phyloP scores from a whole-genome alignment of 2,329 filamentous ascomycete genomes.

The Chrysoporthe cubensis region DNA sequence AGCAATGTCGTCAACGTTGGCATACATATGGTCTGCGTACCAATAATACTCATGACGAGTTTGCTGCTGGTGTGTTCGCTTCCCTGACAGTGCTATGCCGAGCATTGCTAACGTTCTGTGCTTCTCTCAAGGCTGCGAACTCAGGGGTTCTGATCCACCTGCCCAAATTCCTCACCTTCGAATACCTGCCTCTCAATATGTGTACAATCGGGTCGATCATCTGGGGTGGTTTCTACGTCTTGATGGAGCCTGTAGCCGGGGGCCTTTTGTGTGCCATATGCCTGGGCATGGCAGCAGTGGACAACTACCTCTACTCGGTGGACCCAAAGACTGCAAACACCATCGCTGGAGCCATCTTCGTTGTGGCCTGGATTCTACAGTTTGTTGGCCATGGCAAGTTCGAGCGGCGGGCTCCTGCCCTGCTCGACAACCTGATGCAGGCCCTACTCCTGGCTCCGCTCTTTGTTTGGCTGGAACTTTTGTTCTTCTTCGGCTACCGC shows the following conservation, averaged over 20 bases:
- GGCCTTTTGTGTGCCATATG: constrained; percentile 76
- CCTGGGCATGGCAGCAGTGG: constrained; percentile 72
- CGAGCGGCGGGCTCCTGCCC: constrained; percentile 83
- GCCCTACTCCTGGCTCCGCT: constrained; percentile 91
- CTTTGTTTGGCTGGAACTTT: constrained; percentile 94
- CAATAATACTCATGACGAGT: constrained; percentile 71
- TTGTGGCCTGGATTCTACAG: constrained; percentile 82
- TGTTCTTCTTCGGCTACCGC: constrained; percentile 90
- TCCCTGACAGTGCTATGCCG: not conserved
- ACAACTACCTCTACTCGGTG: constrained; percentile 73
- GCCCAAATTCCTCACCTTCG: constrained; percentile 68
- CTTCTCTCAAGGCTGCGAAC: constrained; percentile 57
- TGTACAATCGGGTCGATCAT: constrained; percentile 66
- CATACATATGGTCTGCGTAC: constrained; percentile 82
- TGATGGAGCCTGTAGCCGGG: constrained; percentile 93
- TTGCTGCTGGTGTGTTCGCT: constrained; percentile 68
- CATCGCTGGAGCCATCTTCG: constrained; percentile 67
- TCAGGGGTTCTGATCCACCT: constrained; percentile 65
- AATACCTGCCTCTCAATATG: constrained; percentile 68
- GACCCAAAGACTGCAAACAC: constrained; percentile 54
- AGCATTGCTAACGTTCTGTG: constrained; percentile 6
- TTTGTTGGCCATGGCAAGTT: constrained; percentile 91
- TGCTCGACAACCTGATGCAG: constrained; percentile 90
- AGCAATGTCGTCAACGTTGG: constrained; percentile 75
- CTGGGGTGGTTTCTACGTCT: constrained; percentile 81